Base-by-base conservation (phyloP, 2,329 filamentous ascomycete species). In the Nigrospora oryzae region DNA sequence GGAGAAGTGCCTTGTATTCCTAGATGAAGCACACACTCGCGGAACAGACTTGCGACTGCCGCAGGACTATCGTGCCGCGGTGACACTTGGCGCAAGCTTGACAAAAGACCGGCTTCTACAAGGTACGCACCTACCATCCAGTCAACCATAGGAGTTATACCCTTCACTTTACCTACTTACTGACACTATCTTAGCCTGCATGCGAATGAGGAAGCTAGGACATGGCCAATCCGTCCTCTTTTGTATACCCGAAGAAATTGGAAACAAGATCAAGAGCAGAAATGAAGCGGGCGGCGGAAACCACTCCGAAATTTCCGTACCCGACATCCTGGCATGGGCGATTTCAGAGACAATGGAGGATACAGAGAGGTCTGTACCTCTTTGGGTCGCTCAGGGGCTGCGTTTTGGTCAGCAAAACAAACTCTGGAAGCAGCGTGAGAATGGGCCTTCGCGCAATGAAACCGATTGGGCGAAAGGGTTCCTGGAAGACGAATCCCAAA, bases 51-150 rank as follows among this genome's bases (percentile, higher is more conserved):
- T 89, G 0, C 75, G 73, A 30, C 60, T 88, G 0, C 84, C 83
- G 0, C 45, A 45, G 0, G 5, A 71, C 11, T 83, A 81, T 50
- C 67, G 77, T 0, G 86, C 84, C 0, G 79, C 79, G 0, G 78
- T 89, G 0, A 89, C 83, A 0, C 57, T 91, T 0, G 84, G 84
- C 0, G 69, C 79, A 0, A 66, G 68, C 3, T 50, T 88, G 1
- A 83, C 79, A 0, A 90, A 89, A 49, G 86, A 90, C 47, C 66
- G 73, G 12, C 56, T 88, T 0, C 76, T 82, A 0, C 84, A 89
- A 72, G 82, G 79, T 79, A 63, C 56, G 66, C 11, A 23, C 19
- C 4, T 23, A 23, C 19, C 19, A 4, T 6, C 19, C 19, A 23
- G 6, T 23, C 19, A 23, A 6, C 19, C 19, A 4, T 23, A 23